phyloP scores from a whole-genome alignment of 345 rosid species.

The Populus euphratica region DNA sequence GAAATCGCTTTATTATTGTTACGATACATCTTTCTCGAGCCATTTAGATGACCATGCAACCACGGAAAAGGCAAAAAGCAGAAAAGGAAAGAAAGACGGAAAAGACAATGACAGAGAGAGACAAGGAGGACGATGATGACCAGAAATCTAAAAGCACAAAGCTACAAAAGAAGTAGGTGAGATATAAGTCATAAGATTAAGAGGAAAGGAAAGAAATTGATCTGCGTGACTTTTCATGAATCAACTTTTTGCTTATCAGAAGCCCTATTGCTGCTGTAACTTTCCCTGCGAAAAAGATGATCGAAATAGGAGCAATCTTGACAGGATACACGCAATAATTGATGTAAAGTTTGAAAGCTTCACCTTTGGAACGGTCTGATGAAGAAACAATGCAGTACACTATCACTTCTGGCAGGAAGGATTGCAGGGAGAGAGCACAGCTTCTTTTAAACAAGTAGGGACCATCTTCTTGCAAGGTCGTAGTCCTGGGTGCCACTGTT shows the following conservation, averaged over 20 bases:
- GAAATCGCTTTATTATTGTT: too few species aligned
- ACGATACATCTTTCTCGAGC: too few species aligned
- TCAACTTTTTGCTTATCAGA: neutral
- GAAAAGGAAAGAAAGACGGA: too few species aligned
- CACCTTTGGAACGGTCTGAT: neutral
- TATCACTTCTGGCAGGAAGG: neutral
- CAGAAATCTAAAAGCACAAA: neutral
- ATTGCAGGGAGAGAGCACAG: too few species aligned
- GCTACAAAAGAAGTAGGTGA: neutral
- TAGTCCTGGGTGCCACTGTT: neutral
- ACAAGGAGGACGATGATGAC: neutral
- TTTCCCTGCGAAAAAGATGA: too few species aligned
- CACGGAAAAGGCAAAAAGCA: too few species aligned
- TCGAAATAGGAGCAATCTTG: too few species aligned
- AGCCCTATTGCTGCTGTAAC: too few species aligned
- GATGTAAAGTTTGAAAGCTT: neutral
- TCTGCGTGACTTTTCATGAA: neutral
- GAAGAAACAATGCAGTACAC: neutral
- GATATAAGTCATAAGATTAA: neutral
- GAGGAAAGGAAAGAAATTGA: neutral
- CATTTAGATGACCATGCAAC: too few species aligned
- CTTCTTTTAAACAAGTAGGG: neutral
- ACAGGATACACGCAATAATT: neutral
- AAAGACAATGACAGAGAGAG: neutral
- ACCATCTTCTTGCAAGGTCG: neutral